A percentile compares a stretch with the other conserved stretches of the same genome.
Evolutionary conservation across 768 basidiomycete species (phyloP).

Genomic region (Hebeloma cylindrosporum): DNA sequence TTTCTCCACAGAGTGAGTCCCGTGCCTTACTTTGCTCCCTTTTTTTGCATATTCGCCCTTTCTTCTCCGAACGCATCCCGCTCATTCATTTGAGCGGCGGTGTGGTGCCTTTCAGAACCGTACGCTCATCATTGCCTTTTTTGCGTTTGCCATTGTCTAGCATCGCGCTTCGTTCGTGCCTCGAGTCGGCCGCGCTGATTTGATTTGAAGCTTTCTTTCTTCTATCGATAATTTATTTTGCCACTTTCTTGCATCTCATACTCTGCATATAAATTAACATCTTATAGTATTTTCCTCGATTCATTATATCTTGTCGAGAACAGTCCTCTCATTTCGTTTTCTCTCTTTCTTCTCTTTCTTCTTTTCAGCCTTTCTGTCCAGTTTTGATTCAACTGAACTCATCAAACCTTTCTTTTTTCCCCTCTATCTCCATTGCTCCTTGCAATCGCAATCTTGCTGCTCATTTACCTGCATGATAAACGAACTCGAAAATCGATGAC

Average conservation of each 20-base stretch:
- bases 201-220: slow-evolving; percentile 9
- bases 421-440: slow-evolving; percentile 17
- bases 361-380: neutral
- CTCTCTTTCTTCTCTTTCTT: neutral
- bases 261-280: slow-evolving; percentile 2
- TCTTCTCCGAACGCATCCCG: slow-evolving; percentile 7
- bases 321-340: neutral
- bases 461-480: slow-evolving; percentile 1
- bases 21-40: slow-evolving; percentile 23
- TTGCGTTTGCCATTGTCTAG: slow-evolving; percentile 40
- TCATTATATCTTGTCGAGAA: slow-evolving; percentile 4
- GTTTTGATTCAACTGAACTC: slow-evolving; percentile 12
- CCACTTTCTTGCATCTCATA: slow-evolving; percentile 13
- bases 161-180: slow-evolving; percentile 67
- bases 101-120: no score
- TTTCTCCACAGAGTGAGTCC: slow-evolving; percentile 57
- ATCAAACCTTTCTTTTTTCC: slow-evolving; percentile 17
- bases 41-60: slow-evolving; percentile 14
- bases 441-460: slow-evolving; percentile 13
- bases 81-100: no score
- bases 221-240: slow-evolving; percentile 12
- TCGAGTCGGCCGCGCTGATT: slow-evolving; percentile 54
- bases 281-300: neutral
- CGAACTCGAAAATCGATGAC: slow-evolving; percentile 1
- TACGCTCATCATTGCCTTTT: slow-evolving; percentile 33